Percentiles rank a stretch among this genome's conserved stretches.
Evolutionary conservation across 2,329 filamentous ascomycete genomes (phyloP).

Genomic region (Madurella fahalii): DNA sequence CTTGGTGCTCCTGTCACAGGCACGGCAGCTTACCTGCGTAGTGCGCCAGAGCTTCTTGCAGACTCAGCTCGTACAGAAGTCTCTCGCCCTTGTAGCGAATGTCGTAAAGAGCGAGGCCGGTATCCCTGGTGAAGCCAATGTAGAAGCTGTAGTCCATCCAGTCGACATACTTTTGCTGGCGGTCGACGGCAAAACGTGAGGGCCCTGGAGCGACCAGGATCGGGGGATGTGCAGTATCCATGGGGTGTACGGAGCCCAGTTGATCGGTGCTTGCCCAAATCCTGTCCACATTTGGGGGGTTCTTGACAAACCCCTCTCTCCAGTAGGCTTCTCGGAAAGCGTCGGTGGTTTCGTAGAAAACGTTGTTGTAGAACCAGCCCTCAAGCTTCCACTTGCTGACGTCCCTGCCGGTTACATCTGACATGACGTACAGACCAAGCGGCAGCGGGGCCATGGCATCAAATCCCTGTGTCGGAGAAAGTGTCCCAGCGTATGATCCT

Average conservation of each 20-base stretch:
- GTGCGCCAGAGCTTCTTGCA: constrained; percentile 53
- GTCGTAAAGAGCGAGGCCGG: constrained; percentile 47
- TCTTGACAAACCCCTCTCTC: constrained; percentile 42
- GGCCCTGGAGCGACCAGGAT: constrained; percentile 34
- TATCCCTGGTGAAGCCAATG: constrained; percentile 45
- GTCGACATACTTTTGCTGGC: constrained; percentile 41
- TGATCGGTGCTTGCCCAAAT: constrained; percentile 43
- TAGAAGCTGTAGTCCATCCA: constrained; percentile 54
- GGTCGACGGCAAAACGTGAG: constrained; percentile 41
- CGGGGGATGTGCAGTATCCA: constrained; percentile 38
- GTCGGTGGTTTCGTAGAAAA: constrained; percentile 49
- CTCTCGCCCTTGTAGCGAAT: constrained; percentile 52
- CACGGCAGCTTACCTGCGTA: constrained; percentile 36
- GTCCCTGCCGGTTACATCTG: constrained; percentile 48
- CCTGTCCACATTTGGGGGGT: constrained; percentile 45
- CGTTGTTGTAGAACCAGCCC: constrained; percentile 52
- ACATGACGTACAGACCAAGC: constrained; percentile 41
- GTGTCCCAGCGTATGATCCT: constrained; percentile 45
- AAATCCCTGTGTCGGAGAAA: constrained; percentile 40
- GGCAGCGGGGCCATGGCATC: constrained; percentile 43
- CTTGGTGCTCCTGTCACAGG: no score
- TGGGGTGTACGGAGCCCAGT: constrained; percentile 33
- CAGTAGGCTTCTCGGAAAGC: constrained; percentile 44
- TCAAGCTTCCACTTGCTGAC: constrained; percentile 46
- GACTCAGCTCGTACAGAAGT: constrained; percentile 51